Conservation (phyloP, 768 basidiomycete species). For the Stropharia rugosoannulata region DNA sequence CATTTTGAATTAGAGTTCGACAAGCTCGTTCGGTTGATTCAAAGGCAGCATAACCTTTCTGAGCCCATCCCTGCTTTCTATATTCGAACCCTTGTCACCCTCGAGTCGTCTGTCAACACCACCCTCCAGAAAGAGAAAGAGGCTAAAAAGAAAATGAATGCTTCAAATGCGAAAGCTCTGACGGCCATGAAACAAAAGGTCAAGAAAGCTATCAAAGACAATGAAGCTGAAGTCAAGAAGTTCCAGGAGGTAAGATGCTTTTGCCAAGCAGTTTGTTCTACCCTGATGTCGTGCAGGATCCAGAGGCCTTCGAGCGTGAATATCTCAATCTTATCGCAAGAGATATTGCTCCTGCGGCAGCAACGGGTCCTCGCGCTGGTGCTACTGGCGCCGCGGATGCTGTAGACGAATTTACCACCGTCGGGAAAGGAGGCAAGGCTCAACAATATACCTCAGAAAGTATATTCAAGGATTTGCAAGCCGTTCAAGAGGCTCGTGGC, state of each 20-base stretch:
- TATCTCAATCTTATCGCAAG: conserved; percentile 56
- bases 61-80: conserved; percentile 89
- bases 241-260: conserved; percentile 67
- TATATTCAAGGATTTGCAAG: conserved; percentile 90
- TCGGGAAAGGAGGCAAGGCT: conserved; percentile 86
- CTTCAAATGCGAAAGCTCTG: conserved; percentile 88
- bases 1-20: conserved; percentile 76
- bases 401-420: conserved; percentile 80
- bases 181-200: conserved; percentile 99
- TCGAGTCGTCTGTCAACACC: conserved; percentile 74
- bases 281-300: conserved; percentile 54
- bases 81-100: conserved; percentile 67
- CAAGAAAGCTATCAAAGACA: conserved; percentile 87
- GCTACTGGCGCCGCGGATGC: conserved; percentile 39
- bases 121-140: conserved; percentile 86
- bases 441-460: conserved; percentile 80
- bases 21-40: conserved; percentile 88
- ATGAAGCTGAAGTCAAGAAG: conserved; percentile 75
- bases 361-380: conserved; percentile 34
- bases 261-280: not conserved
- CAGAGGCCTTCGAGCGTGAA: conserved; percentile 82
- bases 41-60: conserved; percentile 80
- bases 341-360: conserved; percentile 34
- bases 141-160: conserved; percentile 95
- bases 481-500: conserved; percentile 91